These are phyloP conservation scores for Acacia concinna DNA, from an alignment of 331 rosid genomes.

Conservation along the genomic window DNA sequence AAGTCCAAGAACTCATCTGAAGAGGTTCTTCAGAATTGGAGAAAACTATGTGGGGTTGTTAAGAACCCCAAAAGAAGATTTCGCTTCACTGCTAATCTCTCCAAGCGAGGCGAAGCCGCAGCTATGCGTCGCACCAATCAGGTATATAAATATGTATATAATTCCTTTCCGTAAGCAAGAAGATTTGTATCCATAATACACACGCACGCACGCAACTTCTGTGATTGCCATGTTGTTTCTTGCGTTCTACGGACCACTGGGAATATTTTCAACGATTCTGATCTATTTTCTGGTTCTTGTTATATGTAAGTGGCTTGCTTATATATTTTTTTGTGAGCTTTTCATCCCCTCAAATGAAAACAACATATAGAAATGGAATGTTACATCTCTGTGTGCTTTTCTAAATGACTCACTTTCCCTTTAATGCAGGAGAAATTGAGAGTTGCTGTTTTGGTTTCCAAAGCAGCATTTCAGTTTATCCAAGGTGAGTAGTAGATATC, in stretches of 20 bases:
- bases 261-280: not conserved
- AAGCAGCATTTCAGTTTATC: conserved; percentile 89
- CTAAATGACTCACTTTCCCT: conserved; percentile 20
- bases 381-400: not conserved
- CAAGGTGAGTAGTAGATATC: conserved; percentile 54
- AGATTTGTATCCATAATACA: not conserved
- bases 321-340: not conserved
- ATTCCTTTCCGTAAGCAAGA: not conserved
- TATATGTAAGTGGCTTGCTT: not conserved
- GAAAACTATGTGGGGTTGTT: conserved; percentile 70
- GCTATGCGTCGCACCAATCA: conserved; percentile 89
- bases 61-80: conserved; percentile 89
- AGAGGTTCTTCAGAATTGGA: conserved; percentile 79
- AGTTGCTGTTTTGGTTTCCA: conserved; percentile 92
- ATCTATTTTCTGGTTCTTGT: not conserved
- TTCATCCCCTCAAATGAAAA: not conserved
- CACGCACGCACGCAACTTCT: not conserved
- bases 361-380: conserved; percentile 4
- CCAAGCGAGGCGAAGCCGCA: conserved; percentile 81
- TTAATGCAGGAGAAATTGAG: conserved; percentile 76
- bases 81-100: conserved; percentile 89
- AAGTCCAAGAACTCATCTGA: conserved; percentile 73
- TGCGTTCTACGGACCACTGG: not conserved
- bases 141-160: conserved; percentile 58
- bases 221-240: not conserved